Base-by-base conservation (phyloP, 1,284 basidiomycete genomes). In the Mycena citricolor region DNA sequence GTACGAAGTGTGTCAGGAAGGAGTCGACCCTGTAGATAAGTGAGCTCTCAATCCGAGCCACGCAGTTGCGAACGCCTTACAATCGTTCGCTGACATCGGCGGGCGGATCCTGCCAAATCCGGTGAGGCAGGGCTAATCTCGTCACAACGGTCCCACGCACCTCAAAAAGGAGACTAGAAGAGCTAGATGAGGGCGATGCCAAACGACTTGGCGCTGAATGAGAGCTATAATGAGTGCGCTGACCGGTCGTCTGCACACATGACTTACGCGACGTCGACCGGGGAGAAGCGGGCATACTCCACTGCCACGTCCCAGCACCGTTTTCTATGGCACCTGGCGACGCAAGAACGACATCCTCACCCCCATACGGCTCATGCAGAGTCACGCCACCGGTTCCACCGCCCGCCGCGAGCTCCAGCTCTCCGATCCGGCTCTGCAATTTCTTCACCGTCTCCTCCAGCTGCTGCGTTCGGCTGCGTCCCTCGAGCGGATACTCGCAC, bases 401-500 rank as follows among this genome's bases (percentile, higher is more conserved):
- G 19, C 35, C 43, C 4, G 30, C 33, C 3, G 42, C 17, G 1
- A 28, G 23, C 31, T 60, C 55, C 2, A 61, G 51, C 19, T 63
- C 51, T 19, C 51, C 53, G 17, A 65, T 56, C 19, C 57, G 53
- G 1, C 28, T 32, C 25, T 63, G 54, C 5, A 63, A 47, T n/a
- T 57, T 51, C 4, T 52, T 52, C 12, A 62, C 58, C 11, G 53
- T 55, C 32, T 57, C 57, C 45, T 72, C 67, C 13, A 74, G 58
- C 22, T 64, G 61, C 45, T 69, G 67, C 12, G 68, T 69, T 39
- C 66, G 61, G 37, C 65, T 67, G 30, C 66, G 66, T 11, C 69
- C 68, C 55, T 72, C 70, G 5, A 54, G 49, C 4, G 40, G 33
- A 51, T 71, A 74, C 54, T 74, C 71, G 57, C 72, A 74, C 16